These are phyloP conservation scores for Schwanniomyces occidentalis DNA, from an alignment of 805 yeast genomes.

Conservation along the genomic window DNA sequence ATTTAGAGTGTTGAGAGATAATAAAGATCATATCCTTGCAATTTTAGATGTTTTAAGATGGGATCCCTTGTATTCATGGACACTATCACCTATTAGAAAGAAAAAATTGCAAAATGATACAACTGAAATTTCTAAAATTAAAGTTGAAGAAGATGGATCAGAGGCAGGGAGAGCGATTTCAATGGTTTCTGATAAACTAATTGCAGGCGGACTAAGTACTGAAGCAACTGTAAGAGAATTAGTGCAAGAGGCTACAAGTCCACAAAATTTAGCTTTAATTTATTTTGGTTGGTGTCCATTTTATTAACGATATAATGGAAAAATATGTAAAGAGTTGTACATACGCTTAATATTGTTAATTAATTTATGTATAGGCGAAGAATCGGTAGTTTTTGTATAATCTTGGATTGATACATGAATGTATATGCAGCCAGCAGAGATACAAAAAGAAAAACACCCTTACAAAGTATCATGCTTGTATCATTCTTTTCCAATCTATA, in stretches of 20 bases:
- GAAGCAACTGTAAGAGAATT: conserved; percentile 85
- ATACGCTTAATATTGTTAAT: background rate
- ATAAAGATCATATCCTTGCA: conserved; percentile 70
- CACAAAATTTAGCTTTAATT: conserved; percentile 66
- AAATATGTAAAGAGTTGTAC: background rate
- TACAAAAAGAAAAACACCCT: too few species aligned
- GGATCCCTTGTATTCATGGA: conserved; percentile 95
- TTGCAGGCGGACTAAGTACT: conserved; percentile 65
- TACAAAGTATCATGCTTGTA: too few species aligned
- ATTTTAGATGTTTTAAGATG: conserved; percentile 83
- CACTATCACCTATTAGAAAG: conserved; percentile 71
- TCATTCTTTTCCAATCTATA: too few species aligned
- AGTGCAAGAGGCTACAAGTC: conserved; percentile 72
- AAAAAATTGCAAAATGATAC: conserved; percentile 51
- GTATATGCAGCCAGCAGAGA: too few species aligned
- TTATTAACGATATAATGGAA: conserved; percentile 32
- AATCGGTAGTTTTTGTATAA: too few species aligned
- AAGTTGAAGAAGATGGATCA: conserved; percentile 46
- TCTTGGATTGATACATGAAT: too few species aligned
- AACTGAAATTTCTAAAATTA: conserved; percentile 12
- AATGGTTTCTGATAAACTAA: conserved; percentile 69
- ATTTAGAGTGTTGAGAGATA: conserved; percentile 61
- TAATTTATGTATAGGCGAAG: too few species aligned
- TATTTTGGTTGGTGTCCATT: conserved; percentile 88
- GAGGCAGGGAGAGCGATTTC: conserved; percentile 82